These are phyloP conservation scores for Fusarium burgessii DNA, from an alignment of 2,329 filamentous ascomycete species.

Conservation along the genomic window DNA sequence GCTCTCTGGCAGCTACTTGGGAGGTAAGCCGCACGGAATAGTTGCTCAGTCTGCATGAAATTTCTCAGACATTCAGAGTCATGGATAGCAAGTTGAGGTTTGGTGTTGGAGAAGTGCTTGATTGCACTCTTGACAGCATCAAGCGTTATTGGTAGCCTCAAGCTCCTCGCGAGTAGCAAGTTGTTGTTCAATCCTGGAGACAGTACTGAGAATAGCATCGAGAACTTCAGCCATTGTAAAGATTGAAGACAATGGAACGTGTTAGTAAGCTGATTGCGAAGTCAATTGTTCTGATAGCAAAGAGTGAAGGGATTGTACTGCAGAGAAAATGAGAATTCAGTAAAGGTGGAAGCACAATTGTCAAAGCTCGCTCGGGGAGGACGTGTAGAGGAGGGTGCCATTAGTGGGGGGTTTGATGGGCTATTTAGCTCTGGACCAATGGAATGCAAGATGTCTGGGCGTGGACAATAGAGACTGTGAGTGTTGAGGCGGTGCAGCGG, in stretches of 20 bases:
- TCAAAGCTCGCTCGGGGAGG: not conserved
- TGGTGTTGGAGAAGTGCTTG: not conserved
- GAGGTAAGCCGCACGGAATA: not conserved
- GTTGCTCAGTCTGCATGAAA: constrained; percentile 1
- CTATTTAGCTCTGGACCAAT: not conserved
- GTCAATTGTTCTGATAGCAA: not conserved
- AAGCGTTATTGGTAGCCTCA: not conserved
- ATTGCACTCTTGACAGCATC: not conserved
- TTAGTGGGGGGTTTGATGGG: not conserved
- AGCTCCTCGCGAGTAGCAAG: not conserved
- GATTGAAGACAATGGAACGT: not conserved
- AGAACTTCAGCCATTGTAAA: constrained; percentile 1
- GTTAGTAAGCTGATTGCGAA: not conserved
- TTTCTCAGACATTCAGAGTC: constrained; percentile 4
- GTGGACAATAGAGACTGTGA: not conserved
- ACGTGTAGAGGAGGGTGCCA: not conserved
- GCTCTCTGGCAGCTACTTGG: not conserved
- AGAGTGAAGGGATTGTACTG: constrained; percentile 1
- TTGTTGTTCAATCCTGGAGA: not conserved
- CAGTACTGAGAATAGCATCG: not conserved
- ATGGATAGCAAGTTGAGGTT: not conserved
- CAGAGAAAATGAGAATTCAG: not conserved
- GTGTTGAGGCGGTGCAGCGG: not conserved
- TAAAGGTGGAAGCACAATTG: not conserved
- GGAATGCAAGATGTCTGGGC: not conserved